phyloP scores from a whole-genome alignment of 2,329 filamentous ascomycete species.

The Clarireedia monteithiana region DNA sequence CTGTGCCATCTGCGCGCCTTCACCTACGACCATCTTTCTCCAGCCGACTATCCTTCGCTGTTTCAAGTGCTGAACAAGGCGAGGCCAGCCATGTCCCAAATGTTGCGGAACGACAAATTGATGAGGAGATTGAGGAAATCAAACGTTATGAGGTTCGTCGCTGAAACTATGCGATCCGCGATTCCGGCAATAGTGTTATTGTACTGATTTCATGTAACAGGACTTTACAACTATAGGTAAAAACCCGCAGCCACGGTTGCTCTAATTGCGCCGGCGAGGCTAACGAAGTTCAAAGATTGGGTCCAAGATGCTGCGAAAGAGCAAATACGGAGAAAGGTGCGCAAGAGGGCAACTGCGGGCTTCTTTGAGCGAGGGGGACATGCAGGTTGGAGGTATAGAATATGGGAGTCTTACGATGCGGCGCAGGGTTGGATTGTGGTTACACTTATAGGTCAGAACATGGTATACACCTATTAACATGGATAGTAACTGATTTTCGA shows the following conservation, averaged over 20 bases:
- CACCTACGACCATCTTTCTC: constrained; percentile 23
- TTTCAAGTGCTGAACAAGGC: constrained; percentile 57
- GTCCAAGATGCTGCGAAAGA: constrained; percentile 94
- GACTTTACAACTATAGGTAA: constrained; percentile 91
- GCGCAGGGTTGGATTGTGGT: constrained; percentile 98
- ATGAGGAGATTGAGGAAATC: constrained; percentile 95
- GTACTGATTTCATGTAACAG: constrained; percentile 29
- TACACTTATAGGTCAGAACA: constrained; percentile 61
- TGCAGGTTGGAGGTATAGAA: constrained; percentile 68
- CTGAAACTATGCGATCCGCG: constrained; percentile 1
- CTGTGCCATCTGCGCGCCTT: constrained; percentile 20
- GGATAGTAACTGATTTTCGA: constrained; percentile 11
- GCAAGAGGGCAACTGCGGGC: constrained; percentile 63
- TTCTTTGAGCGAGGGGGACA: constrained; percentile 61
- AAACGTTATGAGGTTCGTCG: constrained; percentile 77
- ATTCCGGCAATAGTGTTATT: background rate
- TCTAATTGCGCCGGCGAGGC: constrained; percentile 18
- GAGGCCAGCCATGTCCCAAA: constrained; percentile 43
- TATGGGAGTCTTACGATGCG: constrained; percentile 86
- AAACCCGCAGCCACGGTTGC: background rate
- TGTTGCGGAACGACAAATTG: constrained; percentile 61
- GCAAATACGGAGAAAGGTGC: constrained; percentile 70
- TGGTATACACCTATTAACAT: background rate
- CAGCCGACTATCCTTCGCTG: constrained; percentile 55
- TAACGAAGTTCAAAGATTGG: constrained; percentile 62